Evolutionary conservation across 305 asterid species (phyloP).

Genomic region (Salvia sclarea): DNA sequence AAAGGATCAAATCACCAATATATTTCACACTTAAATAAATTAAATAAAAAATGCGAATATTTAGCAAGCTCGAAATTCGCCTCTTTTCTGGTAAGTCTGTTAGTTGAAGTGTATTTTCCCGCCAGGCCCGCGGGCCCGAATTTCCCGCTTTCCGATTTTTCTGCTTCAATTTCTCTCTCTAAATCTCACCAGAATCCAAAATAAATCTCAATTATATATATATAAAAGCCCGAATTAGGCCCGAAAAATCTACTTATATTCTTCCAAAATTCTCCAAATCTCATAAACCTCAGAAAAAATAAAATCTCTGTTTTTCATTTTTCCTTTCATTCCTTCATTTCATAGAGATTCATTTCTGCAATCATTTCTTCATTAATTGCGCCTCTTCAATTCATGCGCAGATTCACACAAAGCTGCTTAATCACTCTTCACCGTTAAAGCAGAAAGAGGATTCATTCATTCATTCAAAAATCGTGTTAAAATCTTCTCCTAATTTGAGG

Average conservation of each 20-base stretch:
- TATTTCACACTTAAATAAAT: too few species aligned
- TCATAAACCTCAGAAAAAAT: conserved; percentile 28
- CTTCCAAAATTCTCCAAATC: too few species aligned
- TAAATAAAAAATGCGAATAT: too few species aligned
- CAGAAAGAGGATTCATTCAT: too few species aligned
- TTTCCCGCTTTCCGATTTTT: too few species aligned
- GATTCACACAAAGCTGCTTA: not conserved
- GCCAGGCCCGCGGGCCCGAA: too few species aligned
- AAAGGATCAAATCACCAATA: too few species aligned
- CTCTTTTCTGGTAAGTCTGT: conserved; percentile 33
- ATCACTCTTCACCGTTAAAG: not conserved
- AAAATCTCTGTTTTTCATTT: conserved; percentile 5
- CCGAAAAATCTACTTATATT: conserved; percentile 8
- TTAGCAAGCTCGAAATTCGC: conserved; percentile 2
- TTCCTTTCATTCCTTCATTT: too few species aligned
- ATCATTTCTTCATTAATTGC: not conserved
- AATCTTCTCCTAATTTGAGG: too few species aligned
- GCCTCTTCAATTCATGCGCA: conserved; percentile 11
- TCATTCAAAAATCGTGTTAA: too few species aligned
- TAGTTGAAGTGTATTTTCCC: conserved; percentile 33
- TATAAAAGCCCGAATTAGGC: not conserved
- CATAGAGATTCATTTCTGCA: not conserved
- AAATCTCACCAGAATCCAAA: not conserved
- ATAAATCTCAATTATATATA: conserved; percentile 12
- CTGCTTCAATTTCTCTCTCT: not conserved